phyloP scores from a whole-genome alignment of 768 basidiomycete genomes.

The Royoungia palumana region DNA sequence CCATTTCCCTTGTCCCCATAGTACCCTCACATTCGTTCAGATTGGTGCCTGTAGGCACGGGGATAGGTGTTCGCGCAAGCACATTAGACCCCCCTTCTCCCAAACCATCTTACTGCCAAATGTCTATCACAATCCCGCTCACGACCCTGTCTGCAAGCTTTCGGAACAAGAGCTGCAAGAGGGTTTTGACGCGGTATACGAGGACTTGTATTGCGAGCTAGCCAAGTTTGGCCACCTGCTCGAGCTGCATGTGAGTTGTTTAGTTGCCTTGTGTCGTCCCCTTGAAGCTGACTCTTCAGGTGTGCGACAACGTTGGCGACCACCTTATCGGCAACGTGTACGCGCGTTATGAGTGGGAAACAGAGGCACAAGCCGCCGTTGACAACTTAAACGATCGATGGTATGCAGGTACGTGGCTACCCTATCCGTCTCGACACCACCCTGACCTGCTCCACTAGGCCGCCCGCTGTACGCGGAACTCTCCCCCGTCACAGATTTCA shows the following conservation, averaged over 20 bases:
- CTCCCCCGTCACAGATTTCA: slow-evolving; percentile 97
- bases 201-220: slow-evolving; percentile 93
- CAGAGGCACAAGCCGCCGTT: slow-evolving; percentile 91
- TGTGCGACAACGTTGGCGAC: slow-evolving; percentile 99
- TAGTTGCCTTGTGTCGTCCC: background rate
- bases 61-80: slow-evolving; percentile 96
- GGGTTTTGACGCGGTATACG: slow-evolving; percentile 91
- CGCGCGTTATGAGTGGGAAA: slow-evolving; percentile 98
- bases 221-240: slow-evolving; percentile 93
- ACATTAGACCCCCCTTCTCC: slow-evolving; percentile 96
- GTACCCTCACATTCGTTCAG: slow-evolving; percentile 36
- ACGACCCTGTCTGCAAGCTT: slow-evolving; percentile 86
- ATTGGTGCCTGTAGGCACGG: slow-evolving; percentile 99
- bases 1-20: background rate
- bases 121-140: slow-evolving; percentile 97
- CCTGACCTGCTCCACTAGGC: slow-evolving; percentile 44
- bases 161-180: slow-evolving; percentile 86
- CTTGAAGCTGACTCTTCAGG: slow-evolving; percentile 40
- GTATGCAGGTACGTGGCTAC: slow-evolving; percentile 76
- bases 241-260: slow-evolving; percentile 79
- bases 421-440: background rate
- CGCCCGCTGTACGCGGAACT: slow-evolving; percentile 96
- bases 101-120: slow-evolving; percentile 96
- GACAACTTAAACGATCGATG: slow-evolving; percentile 93
- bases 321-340: slow-evolving; percentile 98